Evolutionary conservation across 140 eudicot genomes (phyloP).

Genomic region (Stevia rebaudiana): DNA sequence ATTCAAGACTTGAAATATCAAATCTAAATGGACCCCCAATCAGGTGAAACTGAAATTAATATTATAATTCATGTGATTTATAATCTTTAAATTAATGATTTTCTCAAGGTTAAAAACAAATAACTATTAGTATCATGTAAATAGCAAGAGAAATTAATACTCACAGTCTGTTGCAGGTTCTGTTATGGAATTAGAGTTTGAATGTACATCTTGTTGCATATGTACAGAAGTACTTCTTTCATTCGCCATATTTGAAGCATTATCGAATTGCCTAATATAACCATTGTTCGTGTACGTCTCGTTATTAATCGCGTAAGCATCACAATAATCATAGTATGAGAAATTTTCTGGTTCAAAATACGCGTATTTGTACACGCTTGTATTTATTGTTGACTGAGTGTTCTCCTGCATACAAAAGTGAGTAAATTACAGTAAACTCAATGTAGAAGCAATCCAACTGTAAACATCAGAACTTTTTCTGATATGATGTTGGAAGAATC

Average conservation of each 20-base stretch:
- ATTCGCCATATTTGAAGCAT: constrained; percentile 34
- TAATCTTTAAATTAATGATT: neutral
- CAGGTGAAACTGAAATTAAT: neutral
- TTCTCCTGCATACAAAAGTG: constrained; percentile 53
- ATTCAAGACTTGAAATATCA: neutral
- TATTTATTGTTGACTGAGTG: constrained; percentile 47
- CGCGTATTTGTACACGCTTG: constrained; percentile 65
- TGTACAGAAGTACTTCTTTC: constrained; percentile 42
- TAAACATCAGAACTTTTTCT: constrained; percentile 1
- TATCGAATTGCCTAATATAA: constrained; percentile 38
- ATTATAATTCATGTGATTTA: neutral
- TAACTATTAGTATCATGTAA: neutral
- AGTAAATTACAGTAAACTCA: neutral
- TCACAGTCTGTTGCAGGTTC: constrained; percentile 55
- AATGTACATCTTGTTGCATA: constrained; percentile 45
- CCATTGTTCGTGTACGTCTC: constrained; percentile 36
- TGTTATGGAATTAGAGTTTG: constrained; percentile 32
- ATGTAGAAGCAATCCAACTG: neutral
- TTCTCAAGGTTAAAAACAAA: neutral
- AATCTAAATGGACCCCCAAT: neutral
- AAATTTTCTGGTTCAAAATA: constrained; percentile 61
- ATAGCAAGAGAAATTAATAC: constrained; percentile 19
- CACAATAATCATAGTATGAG: constrained; percentile 60
- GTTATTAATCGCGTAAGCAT: constrained; percentile 48
- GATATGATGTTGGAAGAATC: too few relatives aligned